Conservation (phyloP, 495 filamentous ascomycete species). For the Copromyces sp. region DNA sequence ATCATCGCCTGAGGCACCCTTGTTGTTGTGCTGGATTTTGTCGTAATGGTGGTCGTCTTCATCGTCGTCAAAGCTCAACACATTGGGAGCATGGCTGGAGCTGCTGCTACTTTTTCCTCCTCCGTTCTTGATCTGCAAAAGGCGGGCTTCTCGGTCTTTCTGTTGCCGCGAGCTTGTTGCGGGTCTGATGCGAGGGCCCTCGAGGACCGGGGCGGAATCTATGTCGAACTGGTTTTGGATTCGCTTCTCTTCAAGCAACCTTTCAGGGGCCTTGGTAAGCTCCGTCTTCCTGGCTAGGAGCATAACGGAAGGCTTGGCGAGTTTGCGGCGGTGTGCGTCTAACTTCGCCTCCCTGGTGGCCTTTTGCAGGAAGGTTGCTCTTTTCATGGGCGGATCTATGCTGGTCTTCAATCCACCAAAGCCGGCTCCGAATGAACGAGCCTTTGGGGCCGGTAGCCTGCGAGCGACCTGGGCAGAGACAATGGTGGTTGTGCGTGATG, state of each 20-base stretch:
- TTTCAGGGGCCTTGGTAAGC: conserved; percentile 25
- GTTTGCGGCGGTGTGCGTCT: conserved; percentile 11
- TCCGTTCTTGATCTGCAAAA: conserved; percentile 17
- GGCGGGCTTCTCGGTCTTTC: conserved; percentile 16
- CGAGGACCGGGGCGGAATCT: conserved; percentile 1
- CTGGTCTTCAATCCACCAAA: background rate
- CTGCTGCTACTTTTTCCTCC: background rate
- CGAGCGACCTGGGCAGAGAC: conserved; percentile 12
- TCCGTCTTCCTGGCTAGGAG: conserved; percentile 15
- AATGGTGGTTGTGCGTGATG: conserved; percentile 18
- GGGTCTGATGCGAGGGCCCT: background rate
- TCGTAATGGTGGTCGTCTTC: conserved; percentile 1
- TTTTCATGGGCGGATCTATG: conserved; percentile 2
- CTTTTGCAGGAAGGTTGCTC: conserved; percentile 9
- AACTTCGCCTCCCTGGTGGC: conserved; percentile 3
- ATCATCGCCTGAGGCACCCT: background rate
- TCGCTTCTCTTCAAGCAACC: conserved; percentile 26
- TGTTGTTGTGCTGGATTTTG: background rate
- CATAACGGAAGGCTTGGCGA: conserved; percentile 15
- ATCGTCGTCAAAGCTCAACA: conserved; percentile 17
- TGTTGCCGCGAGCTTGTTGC: background rate
- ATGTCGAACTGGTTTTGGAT: conserved; percentile 18
- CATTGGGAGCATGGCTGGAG: background rate
- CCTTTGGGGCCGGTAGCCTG: conserved; percentile 7
- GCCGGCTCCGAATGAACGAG: background rate